phyloP scores from a whole-genome alignment of 805 yeast species.

The Helenozyma rhizophorensis region DNA sequence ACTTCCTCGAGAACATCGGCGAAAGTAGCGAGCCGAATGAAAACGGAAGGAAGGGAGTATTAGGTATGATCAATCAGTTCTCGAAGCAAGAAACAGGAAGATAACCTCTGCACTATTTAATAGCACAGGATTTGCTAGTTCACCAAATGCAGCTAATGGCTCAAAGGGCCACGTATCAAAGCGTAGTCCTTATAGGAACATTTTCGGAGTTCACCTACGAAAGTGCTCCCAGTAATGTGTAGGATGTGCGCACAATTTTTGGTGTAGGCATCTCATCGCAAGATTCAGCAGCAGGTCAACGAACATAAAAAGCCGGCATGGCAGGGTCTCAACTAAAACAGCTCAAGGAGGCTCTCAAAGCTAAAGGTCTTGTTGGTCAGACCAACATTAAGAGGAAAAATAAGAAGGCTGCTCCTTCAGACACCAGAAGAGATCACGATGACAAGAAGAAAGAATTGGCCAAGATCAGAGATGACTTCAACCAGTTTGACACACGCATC shows the following conservation, averaged over 20 bases:
- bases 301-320: constrained; percentile 33
- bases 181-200: too few species aligned
- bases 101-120: constrained; percentile 3
- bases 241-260: too few species aligned
- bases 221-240: too few species aligned
- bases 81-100: constrained; percentile 48
- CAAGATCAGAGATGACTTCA: constrained; percentile 76
- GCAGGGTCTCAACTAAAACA: constrained; percentile 86
- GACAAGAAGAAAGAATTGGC: constrained; percentile 42
- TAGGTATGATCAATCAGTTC: constrained; percentile 77
- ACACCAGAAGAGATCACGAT: constrained; percentile 67
- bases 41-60: constrained; percentile 50
- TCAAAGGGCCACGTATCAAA: too few species aligned
- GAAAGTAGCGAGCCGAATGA: constrained; percentile 27
- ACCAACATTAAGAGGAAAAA: constrained; percentile 60
- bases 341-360: constrained; percentile 70
- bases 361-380: constrained; percentile 83
- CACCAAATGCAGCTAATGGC: too few species aligned
- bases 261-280: neutral
- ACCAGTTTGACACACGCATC: constrained; percentile 80
- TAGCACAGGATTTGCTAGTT: too few species aligned
- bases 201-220: too few species aligned
- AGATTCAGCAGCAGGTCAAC: neutral
- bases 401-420: constrained; percentile 51
- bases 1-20: constrained; percentile 23